Base-by-base conservation (phyloP, 129 eudicot genomes). In the Escallonia rubra region DNA sequence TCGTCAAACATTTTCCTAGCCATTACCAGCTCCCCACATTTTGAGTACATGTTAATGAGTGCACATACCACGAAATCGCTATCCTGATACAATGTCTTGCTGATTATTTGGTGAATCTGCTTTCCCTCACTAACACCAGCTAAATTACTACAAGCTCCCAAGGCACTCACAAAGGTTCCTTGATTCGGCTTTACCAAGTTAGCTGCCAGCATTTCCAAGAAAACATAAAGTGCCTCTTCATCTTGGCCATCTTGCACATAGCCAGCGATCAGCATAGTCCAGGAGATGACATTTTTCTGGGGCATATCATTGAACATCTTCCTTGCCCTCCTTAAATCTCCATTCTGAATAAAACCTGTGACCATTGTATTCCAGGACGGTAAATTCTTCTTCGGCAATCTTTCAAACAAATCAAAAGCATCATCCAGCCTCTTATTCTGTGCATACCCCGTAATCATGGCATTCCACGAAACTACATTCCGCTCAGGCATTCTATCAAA, bases 401-500 rank as follows among this genome's bases (percentile, higher is more conserved):
- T 66, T 44, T 67, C 69, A 55, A 81, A 81, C 72, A 81, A 50
- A 16, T 45, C 52, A 10, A 43, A 57, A 5, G 78, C 85, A n/a
- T 76, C 78, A 56, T 43, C 75, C 52, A 79, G 11, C 72, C 58
- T 50, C 54, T 34, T 49, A 40, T 74, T 64, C 53, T 55, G 75
- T 0, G 69, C 66, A 11, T 71, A 81, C 16, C 82, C 79, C 8
- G 76, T 63, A 6, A 81, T 66, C 79, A 81, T 73, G 8, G 76
- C 78, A 13, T 78, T 81, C 86, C 86, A 81, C 10, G 79, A 63
- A 39, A 81, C 81, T 0, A 72, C 72, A 72, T 74, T 72, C 3
- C 67, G 72, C 16, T 65, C 70, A 5, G 78, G 82, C 81, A 81
- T 81, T 56, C 53, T n/a, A 68, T 81, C 71, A 57, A 81, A 81